Base-by-base conservation (phyloP, 306 rosid species). In the Rosa chinensis region DNA sequence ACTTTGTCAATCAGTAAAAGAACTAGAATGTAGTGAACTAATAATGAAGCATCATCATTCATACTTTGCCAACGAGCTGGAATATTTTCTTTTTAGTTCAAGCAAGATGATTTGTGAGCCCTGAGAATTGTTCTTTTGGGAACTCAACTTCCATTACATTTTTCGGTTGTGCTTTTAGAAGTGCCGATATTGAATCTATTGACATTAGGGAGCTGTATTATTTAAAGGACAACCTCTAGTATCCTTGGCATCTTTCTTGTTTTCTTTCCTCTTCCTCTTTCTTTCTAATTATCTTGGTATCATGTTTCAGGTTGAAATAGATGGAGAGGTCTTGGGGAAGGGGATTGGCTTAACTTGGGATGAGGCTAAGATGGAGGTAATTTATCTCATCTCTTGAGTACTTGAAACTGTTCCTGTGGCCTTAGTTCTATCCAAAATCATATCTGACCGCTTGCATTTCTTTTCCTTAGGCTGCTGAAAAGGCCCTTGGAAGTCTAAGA, bases 271-370 rank as follows among this genome's bases (percentile, higher is more conserved):
- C 2, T 43, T 50, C 47, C 56, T 35, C 8, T 6, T 49, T 66
- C 37, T 73, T 28, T 67, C 25, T 39, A 6, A 21, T 17, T 49
- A 9, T 70, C 1, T 20, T 70, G 55, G 21, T 82, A 53, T 23
- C 40, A 20, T 78, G 79, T 69, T 82, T 50, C 70, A 93, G 98
- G 98, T 92, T 5, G 98, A 93, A 87, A 83, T 93, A 85, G 98
- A 90, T 47, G 98, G 98, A 47, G 93, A 87, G 78, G 83, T 93
- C 55, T 74, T 87, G 66, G 98, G 97, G 72, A 92, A 85, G 79
- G 98, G 98, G 79, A 86, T 80, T 13, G 98, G 98, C 72, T 81
- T 91, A 73, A 91, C 97, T 45, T 91, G 95, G 97, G 98, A 93
- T 81, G 98, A 91, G 80, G 97, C 98, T 73, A 93, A 81, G 78